Conservation (phyloP, 306 rosid genomes). For the Glycyrrhiza uralensis region DNA sequence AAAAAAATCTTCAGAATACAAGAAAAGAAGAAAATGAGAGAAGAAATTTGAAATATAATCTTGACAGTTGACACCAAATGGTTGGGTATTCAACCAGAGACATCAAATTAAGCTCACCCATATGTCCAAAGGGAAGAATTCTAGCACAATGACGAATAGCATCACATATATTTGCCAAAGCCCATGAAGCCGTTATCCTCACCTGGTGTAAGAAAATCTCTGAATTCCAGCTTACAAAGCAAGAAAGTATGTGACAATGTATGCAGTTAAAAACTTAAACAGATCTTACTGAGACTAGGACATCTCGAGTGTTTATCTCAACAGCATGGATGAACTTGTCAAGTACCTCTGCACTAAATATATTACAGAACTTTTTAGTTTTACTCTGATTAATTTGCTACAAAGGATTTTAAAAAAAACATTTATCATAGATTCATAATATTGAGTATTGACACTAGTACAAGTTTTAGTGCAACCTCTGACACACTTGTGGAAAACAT, state of each 20-base stretch:
- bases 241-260: background rate
- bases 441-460: background rate
- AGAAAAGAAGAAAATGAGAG: background rate
- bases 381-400: background rate
- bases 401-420: slow-evolving; percentile 1
- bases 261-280: background rate
- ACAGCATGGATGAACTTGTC: slow-evolving; percentile 74
- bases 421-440: too few relatives aligned
- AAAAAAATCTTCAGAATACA: slow-evolving; percentile 6
- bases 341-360: slow-evolving; percentile 81
- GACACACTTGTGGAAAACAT: slow-evolving; percentile 81
- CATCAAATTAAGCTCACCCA: slow-evolving; percentile 47
- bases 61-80: background rate
- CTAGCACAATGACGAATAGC: slow-evolving; percentile 58
- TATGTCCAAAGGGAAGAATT: slow-evolving; percentile 37
- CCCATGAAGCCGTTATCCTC: slow-evolving; percentile 92
- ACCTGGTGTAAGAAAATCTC: slow-evolving; percentile 51
- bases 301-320: slow-evolving; percentile 68
- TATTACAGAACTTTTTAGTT: slow-evolving; percentile 20
- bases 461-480: slow-evolving; percentile 59
- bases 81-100: slow-evolving; percentile 7
- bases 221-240: slow-evolving; percentile 8
- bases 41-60: background rate
- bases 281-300: slow-evolving; percentile 62
- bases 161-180: slow-evolving; percentile 92